These are phyloP conservation scores for Phytophthora europaea DNA, from an alignment of 352 stramenopile species.

Conservation along the genomic window DNA sequence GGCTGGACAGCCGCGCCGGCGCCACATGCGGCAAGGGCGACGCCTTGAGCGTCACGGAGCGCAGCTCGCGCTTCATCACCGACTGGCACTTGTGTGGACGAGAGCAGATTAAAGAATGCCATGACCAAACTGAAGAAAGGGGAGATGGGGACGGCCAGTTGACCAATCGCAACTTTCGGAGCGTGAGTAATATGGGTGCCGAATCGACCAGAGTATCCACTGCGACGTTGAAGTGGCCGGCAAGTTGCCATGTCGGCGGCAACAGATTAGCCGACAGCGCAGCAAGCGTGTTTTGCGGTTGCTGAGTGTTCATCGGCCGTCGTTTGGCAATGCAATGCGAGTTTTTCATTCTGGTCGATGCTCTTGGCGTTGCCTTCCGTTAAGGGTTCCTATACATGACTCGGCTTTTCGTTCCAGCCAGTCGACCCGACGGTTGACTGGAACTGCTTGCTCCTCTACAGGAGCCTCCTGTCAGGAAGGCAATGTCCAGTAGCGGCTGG, in stretches of 20 bases:
- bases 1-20: neutral
- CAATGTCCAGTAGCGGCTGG: too few relatives aligned
- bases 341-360: too few relatives aligned
- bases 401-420: too few relatives aligned
- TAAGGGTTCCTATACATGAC: too few relatives aligned
- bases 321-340: too few relatives aligned
- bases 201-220: neutral
- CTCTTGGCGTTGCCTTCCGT: too few relatives aligned
- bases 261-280: neutral
- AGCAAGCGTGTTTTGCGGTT: neutral
- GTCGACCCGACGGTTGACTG: too few relatives aligned
- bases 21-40: conserved; percentile 8
- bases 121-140: neutral
- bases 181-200: neutral
- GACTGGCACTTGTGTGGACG: conserved; percentile 1
- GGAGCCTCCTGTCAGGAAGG: too few relatives aligned
- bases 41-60: conserved; percentile 34
- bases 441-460: too few relatives aligned
- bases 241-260: neutral
- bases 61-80: conserved; percentile 30
- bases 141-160: conserved; percentile 22
- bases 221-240: neutral
- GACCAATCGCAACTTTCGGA: neutral
- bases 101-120: conserved; percentile 16
- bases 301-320: too few relatives aligned